These are phyloP conservation scores for Trametes sanguinea DNA, from an alignment of 768 basidiomycete species.

Conservation along the genomic window DNA sequence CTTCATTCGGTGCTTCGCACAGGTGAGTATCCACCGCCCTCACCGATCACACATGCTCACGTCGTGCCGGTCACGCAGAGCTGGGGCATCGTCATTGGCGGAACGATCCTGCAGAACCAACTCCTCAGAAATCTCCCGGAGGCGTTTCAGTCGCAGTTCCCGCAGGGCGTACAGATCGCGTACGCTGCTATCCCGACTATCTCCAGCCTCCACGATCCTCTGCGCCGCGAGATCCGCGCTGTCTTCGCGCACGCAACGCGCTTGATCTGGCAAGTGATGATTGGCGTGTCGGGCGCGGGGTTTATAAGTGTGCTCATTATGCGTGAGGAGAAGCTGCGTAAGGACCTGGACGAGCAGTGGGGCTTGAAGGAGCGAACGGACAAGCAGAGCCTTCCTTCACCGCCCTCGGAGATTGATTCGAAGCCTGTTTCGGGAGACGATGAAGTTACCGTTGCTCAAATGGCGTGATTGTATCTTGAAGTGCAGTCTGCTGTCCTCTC, in stretches of 20 bases:
- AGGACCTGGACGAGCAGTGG: slow-evolving; percentile 30
- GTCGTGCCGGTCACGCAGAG: not conserved
- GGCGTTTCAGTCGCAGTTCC: slow-evolving; percentile 30
- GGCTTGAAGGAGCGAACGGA: not conserved
- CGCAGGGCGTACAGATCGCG: slow-evolving; percentile 29
- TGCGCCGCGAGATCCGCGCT: slow-evolving; percentile 29
- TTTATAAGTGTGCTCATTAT: slow-evolving; percentile 30
- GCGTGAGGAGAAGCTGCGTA: slow-evolving; percentile 32
- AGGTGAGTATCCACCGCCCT: not conserved
- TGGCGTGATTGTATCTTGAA: too few relatives aligned
- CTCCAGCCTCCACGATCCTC: slow-evolving; percentile 22
- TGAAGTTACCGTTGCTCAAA: too few relatives aligned
- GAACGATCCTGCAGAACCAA: slow-evolving; percentile 39
- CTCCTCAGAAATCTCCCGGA: slow-evolving; percentile 35
- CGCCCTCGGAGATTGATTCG: too few relatives aligned
- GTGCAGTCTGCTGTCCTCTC: too few relatives aligned
- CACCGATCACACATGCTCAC: too few relatives aligned
- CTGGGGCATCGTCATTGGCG: slow-evolving; percentile 40
- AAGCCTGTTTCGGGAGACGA: too few relatives aligned
- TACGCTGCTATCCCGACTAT: slow-evolving; percentile 38
- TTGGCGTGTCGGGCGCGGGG: slow-evolving; percentile 33
- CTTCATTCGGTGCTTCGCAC: slow-evolving; percentile 29
- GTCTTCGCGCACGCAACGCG: slow-evolving; percentile 34
- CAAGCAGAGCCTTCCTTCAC: too few relatives aligned
- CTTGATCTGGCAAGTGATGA: slow-evolving; percentile 36